A percentile compares a stretch with the other conserved stretches of the same genome.
Conservation (phyloP, 768 basidiomycete species). For the Tylopilus sp. region DNA sequence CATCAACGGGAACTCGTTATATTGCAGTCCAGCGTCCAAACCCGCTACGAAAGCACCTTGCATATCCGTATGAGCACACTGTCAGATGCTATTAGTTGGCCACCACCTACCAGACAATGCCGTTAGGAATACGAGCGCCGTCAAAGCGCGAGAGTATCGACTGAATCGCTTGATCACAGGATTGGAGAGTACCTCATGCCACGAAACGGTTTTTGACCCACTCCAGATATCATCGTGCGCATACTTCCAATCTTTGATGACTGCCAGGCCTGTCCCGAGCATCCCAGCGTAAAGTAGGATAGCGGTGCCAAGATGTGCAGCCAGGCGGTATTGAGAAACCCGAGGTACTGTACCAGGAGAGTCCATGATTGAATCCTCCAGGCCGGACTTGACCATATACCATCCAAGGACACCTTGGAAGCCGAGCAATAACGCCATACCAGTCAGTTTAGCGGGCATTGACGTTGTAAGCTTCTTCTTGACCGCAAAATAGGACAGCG, state of each 20-base stretch:
- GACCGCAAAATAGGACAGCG: constrained; percentile 75
- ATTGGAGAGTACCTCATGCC: constrained; percentile 49
- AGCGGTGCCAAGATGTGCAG: constrained; percentile 91
- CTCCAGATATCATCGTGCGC: constrained; percentile 57
- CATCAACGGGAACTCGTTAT: constrained; percentile 98
- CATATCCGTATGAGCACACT: constrained; percentile 1
- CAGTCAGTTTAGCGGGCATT: constrained; percentile 61
- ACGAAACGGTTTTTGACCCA: constrained; percentile 42
- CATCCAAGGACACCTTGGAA: constrained; percentile 92
- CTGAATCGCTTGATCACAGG: constrained; percentile 58
- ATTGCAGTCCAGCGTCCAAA: constrained; percentile 92
- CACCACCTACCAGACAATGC: constrained; percentile 76
- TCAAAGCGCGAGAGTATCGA: constrained; percentile 55
- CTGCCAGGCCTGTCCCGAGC: constrained; percentile 73
- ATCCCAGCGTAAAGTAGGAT: constrained; percentile 92
- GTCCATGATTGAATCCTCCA: constrained; percentile 78
- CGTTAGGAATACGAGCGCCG: constrained; percentile 83
- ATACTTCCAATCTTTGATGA: constrained; percentile 77
- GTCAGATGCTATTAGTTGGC: background rate
- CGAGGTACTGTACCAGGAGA: constrained; percentile 85
- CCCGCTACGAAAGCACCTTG: constrained; percentile 97
- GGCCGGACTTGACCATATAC: constrained; percentile 99
- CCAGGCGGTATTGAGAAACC: constrained; percentile 95
- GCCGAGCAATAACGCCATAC: constrained; percentile 79
- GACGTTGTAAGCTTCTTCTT: constrained; percentile 64